Evolutionary conservation across 2,329 filamentous ascomycete genomes (phyloP).

Genomic region (Botryotinia convoluta): DNA sequence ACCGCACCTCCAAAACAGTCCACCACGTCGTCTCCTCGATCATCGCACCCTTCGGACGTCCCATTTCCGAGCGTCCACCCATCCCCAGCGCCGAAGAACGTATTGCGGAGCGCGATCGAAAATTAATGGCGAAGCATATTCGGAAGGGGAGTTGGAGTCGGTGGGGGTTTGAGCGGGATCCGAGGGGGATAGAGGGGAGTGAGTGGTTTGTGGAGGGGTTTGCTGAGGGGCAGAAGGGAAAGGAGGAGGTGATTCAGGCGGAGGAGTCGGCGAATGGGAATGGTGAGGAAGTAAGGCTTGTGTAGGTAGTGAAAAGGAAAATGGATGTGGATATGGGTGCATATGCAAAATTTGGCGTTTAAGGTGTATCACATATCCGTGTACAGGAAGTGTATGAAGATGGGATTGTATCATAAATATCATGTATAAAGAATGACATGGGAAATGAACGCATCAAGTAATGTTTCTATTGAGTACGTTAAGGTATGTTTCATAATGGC

Average conservation of each 20-base stretch:
- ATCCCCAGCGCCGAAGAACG: conserved; percentile 64
- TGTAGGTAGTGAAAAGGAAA: neutral
- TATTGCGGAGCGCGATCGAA: conserved; percentile 51
- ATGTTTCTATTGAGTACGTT: conserved; percentile 5
- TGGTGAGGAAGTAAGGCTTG: conserved; percentile 5
- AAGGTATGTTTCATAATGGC: neutral
- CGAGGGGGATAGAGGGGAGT: conserved; percentile 5
- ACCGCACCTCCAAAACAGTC: conserved; percentile 63
- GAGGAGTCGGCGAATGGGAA: neutral
- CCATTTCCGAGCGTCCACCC: conserved; percentile 61
- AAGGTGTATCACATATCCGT: conserved; percentile 1
- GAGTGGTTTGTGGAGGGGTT: conserved; percentile 18
- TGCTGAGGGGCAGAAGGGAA: conserved; percentile 15
- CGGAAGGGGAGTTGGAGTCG: conserved; percentile 40
- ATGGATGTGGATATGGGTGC: neutral
- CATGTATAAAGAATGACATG: neutral
- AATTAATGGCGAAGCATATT: conserved; percentile 57
- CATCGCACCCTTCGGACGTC: conserved; percentile 65
- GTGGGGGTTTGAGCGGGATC: conserved; percentile 22
- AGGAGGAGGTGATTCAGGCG: neutral
- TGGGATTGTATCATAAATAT: conserved; percentile 17
- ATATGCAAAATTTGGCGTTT: conserved; percentile 17
- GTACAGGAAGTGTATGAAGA: conserved; percentile 7
- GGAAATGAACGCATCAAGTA: neutral
- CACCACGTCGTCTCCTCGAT: conserved; percentile 74